Base-by-base conservation (phyloP, 2,329 filamentous ascomycete genomes). In the Gnomoniopsis smithogilvyi region DNA sequence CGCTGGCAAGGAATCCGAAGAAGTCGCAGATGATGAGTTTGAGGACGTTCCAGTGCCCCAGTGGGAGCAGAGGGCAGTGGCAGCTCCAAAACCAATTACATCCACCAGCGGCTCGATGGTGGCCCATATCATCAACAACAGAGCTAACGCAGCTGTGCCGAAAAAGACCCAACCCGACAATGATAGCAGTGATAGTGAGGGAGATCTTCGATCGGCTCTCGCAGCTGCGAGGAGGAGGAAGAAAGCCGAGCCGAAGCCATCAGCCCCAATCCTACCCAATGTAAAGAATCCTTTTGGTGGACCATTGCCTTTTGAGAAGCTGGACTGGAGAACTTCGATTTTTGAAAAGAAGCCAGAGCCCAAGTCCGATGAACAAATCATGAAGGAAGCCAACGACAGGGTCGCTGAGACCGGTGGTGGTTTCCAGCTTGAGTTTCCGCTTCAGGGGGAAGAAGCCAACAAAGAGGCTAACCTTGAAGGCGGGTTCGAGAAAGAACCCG, bases 241-340 rank as follows among this genome's bases (percentile, higher is more conserved):
- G 68, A 80, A 80, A 17, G 64, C 70, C 7, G 60, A 63, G 36
- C 65, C 58, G 1, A 53, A 62, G 12, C 70, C 72, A 51, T 64
- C 70, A 26, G 68, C 72, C 3, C 70, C 75, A 21, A 67, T 76
- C 3, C 67, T 73, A n/a, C 71, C 80, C 11, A 86, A 84, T 52
- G 78, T 81, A 38, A 84, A 83, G 64, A 85, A 86, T 65, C 79
- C 84, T 0, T 85, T 96, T 68, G 84, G 85, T 64, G 94, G 94
- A 0, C 92, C 93, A 0, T 73, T 99, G 6, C 95, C 95, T 0
- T 99, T 99, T 68, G 92, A 96, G 66, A 94, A 92, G 68, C 80
- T 96, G 1, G 86, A 89, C 48, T 86, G 83, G 79, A 87, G 84
- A 54, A 87, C 84, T 2, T 82, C 80, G 1, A 76, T 86, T 2